Base-by-base conservation (phyloP, 805 yeast species). In the Ogataea parapolymorpha region DNA sequence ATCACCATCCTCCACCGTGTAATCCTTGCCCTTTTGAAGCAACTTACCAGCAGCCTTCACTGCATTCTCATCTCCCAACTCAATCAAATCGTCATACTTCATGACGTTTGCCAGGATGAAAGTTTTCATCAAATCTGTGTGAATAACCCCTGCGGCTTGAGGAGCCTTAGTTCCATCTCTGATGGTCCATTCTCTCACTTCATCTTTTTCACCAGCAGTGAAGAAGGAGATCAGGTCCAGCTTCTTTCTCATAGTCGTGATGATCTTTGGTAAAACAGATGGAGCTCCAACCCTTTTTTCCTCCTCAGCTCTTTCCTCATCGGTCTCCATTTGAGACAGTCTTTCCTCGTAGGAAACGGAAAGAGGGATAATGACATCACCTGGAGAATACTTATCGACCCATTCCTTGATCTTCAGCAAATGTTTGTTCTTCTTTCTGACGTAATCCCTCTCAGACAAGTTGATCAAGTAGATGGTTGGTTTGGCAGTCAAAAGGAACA, bases 321-420 rank as follows among this genome's bases (percentile, higher is more conserved):
- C 95, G 42, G 85, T 72, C 63, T 77, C 93, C 89, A 93, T 77
- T 53, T 76, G 81, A 31, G 97, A 85, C 59, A 93, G 77, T 66
- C 82, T 85, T 71, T 87, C 96, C 77, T 93, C 99, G 54, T 87
- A 75, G 48, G 83, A 83, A 41, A 93, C 96, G 39, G 95, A 83
- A 66, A 93, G 77, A 65, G 99, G 99, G 55, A 93, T 87, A 60
- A 93, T 85, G 46, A 83, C 67, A 65, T 85, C 95, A 35, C 80
- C 78, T 6, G 91, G 88, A 12, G 86, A 76, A 58, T 80, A 75
- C 35, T 70, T 71, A 20, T 65, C 66, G 23, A 85, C 73, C 96
- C 96, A 89, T 22, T 69, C 65, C 53, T 71, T 54, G 20, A 88
- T 80, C 14, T 62, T 70, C 2, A 57, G 50, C 35, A 71, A 51